Base-by-base conservation (phyloP, 2,329 filamentous ascomycete species). In the Stromatinia cepivora region DNA sequence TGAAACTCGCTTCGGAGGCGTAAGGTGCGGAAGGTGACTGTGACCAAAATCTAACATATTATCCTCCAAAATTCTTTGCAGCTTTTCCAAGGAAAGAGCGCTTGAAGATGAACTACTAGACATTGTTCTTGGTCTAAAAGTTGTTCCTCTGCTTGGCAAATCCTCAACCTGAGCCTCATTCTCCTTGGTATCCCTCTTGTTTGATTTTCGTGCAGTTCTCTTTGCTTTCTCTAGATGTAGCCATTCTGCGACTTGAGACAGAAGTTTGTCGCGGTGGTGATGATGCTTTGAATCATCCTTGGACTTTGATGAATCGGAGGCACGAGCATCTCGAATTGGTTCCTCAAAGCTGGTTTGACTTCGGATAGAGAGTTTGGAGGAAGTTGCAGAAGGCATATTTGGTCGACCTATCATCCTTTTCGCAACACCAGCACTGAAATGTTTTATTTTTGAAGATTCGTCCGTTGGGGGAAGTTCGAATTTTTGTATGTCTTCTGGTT, bases 231-330 rank as follows among this genome's bases (percentile, higher is more conserved):
- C 93, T 63, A 90, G 87, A 74, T 94, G 88, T 52, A 97, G 82
- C 94, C 94, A 98, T 73, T 92, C 88, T 36, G 87, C 85, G 20
- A 97, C 88, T 77, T 96, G 92, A 28, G 88, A 84, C 39, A 95
- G 81, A 10, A 96, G 80, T 72, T 84, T 86, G 73, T 88, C 75
- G 54, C 76, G 78, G 66, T 77, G 74, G 25, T 76, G 78, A 69
- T 79, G 77, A 20, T 76, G 72, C 31, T 67, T 71, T 28, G 42
- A 57, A 67, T 73, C 71, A 10, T 66, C 53, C 20, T 69, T 59
- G 20, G 58, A 58, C 42, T n/a, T 50, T 2, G 69, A 65, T 13
- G 58, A 42, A 56, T 76, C 73, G 1, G 70, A 66, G 9, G 34
- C 20, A 13, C 46, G 48, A 22, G 8, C 15, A 28, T 64, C 25